Evolutionary conservation across 2,329 filamentous ascomycete species (phyloP).

Genomic region (Fusarium chuoi): DNA sequence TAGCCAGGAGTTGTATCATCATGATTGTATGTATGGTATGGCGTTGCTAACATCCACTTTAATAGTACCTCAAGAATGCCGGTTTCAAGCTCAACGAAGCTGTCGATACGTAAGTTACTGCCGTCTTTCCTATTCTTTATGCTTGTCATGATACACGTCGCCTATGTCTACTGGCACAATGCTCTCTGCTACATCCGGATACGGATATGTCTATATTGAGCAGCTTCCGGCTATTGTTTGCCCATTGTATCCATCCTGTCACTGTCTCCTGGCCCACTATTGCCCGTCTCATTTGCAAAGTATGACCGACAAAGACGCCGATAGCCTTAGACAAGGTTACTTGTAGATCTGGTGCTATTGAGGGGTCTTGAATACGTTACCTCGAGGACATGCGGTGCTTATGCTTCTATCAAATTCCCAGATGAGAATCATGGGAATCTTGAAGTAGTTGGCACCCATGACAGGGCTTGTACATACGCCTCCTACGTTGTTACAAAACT

Average conservation of each 20-base stretch:
- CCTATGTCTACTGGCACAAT: conserved; percentile 1
- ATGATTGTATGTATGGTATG: conserved; percentile 7
- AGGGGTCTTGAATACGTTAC: conserved; percentile 28
- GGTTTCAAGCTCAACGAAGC: conserved; percentile 65
- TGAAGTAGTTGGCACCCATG: neutral
- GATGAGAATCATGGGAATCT: neutral
- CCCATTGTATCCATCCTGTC: conserved; percentile 20
- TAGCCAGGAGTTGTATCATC: conserved; percentile 22
- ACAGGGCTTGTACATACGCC: conserved; percentile 2
- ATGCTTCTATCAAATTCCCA: conserved; percentile 11
- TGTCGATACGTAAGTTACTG: conserved; percentile 65
- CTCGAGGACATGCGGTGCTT: neutral
- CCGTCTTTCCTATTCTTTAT: conserved; percentile 7
- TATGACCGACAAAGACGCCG: conserved; percentile 53
- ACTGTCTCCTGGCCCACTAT: conserved; percentile 44
- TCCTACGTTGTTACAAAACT: neutral
- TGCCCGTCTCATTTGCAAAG: conserved; percentile 47
- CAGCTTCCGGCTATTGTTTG: conserved; percentile 15
- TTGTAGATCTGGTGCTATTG: conserved; percentile 31
- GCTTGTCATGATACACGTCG: conserved; percentile 19
- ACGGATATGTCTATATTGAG: conserved; percentile 22
- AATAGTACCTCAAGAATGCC: conserved; percentile 59
- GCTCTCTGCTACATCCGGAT: conserved; percentile 8
- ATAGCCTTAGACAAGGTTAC: conserved; percentile 47
- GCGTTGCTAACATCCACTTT: conserved; percentile 39